These are phyloP conservation scores for Cichorium intybus DNA, from an alignment of 140 eudicot species.

Conservation along the genomic window DNA sequence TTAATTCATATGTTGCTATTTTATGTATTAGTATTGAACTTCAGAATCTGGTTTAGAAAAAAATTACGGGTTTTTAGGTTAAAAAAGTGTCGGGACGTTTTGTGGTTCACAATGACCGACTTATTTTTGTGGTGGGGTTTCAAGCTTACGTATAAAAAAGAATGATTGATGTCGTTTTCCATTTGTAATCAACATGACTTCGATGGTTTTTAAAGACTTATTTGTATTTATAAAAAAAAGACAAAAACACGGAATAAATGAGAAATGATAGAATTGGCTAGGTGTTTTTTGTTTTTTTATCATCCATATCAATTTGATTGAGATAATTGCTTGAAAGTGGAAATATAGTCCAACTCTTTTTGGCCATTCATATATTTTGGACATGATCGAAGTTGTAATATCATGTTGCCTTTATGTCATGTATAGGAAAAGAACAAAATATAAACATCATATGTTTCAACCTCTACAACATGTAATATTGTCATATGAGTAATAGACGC, in stretches of 20 bases:
- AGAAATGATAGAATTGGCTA: constrained; percentile 17
- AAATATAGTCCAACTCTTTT: constrained; percentile 9
- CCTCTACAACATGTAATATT: background rate
- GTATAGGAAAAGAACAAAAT: background rate
- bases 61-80: background rate
- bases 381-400: background rate
- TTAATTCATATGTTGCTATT: background rate
- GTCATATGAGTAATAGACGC: background rate
- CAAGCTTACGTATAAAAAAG: constrained; percentile 19
- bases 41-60: background rate
- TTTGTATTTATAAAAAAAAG: constrained; percentile 5
- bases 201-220: background rate
- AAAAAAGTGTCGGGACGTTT: background rate
- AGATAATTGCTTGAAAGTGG: constrained; percentile 17
- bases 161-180: constrained; percentile 12
- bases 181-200: constrained; percentile 19
- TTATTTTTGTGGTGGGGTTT: background rate
- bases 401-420: background rate
- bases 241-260: constrained; percentile 19
- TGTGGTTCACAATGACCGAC: constrained; percentile 19
- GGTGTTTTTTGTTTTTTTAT: constrained; percentile 22
- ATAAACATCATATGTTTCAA: constrained; percentile 2
- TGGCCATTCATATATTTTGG: constrained; percentile 1
- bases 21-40: background rate
- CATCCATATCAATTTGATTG: constrained; percentile 10